Percentiles rank a stretch among this genome's conserved stretches.
Conservation (phyloP, 1,284 basidiomycete species). For the Ceratorhiza oryzae-sativae region DNA sequence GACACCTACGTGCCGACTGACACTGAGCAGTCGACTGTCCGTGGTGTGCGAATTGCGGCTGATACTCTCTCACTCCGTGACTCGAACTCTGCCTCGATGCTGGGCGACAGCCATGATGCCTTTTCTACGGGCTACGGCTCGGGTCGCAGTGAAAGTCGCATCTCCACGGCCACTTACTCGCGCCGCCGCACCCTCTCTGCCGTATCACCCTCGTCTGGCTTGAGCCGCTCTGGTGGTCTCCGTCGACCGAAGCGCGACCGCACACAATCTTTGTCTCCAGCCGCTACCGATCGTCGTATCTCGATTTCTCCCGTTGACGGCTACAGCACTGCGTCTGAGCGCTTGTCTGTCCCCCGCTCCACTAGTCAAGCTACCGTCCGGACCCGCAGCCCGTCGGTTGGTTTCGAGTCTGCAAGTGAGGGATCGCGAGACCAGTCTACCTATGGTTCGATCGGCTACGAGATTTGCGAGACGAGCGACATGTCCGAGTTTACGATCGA, state of each 20-base stretch:
- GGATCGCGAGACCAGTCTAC: slow-evolving; percentile 19
- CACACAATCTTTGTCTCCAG: slow-evolving; percentile 19
- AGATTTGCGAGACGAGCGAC: slow-evolving; percentile 41
- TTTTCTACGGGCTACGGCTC: slow-evolving; percentile 41
- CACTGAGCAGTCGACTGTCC: slow-evolving; percentile 30
- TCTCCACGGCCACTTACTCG: slow-evolving; percentile 32
- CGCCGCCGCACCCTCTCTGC: slow-evolving; percentile 29
- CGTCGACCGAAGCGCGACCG: slow-evolving; percentile 25
- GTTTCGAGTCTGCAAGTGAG: slow-evolving; percentile 45
- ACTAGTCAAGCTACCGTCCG: slow-evolving; percentile 58
- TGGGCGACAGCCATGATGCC: slow-evolving; percentile 64
- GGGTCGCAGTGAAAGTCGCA: slow-evolving; percentile 11
- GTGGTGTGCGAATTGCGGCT: slow-evolving; percentile 57
- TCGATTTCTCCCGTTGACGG: slow-evolving; percentile 15
- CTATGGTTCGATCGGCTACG: slow-evolving; percentile 42
- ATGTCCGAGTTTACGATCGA: slow-evolving; percentile 37
- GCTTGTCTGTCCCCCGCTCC: not conserved
- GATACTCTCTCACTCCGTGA: slow-evolving; percentile 65
- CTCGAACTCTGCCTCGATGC: slow-evolving; percentile 63
- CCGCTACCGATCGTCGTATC: slow-evolving; percentile 10
- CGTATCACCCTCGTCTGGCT: slow-evolving; percentile 20
- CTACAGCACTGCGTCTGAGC: slow-evolving; percentile 23
- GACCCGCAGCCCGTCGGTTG: slow-evolving; percentile 50
- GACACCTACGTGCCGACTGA: slow-evolving; percentile 31
- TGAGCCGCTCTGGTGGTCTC: slow-evolving; percentile 14